Evolutionary conservation across 208 protist species (phyloP), one percentile per base, ranked within the genome.

Genomic region (Trypanosoma melophagium): DNA sequence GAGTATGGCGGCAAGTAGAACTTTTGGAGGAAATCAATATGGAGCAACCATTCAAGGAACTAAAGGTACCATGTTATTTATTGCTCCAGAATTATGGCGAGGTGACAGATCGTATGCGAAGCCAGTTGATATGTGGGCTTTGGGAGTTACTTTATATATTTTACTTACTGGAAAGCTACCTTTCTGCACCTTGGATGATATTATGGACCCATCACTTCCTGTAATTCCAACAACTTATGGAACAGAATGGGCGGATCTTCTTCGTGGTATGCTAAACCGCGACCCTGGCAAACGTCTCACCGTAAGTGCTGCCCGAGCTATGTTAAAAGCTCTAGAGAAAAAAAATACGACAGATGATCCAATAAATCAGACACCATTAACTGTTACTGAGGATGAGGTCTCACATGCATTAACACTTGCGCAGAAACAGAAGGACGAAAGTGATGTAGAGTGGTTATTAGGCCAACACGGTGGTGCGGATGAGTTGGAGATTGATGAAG

Each of bases 191-290:
- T 17, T 72, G 21, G 58, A 77, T 28, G 65, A 77, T 44, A 77
- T 77, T 38, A 52, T 71, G 58, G 35, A 77, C 28, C 49, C 62
- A 8, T 12, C 53, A 17, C 62, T 72, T 35, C 72, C 72, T 31
- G 45, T 31, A 2, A 76, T 76, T 41, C 70, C 70, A 7, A 76
- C 66, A 59, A 25, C 79, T 61, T 67, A 79, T 76, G 66, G 77
- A 64, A 41, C 77, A 77, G 71, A 77, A 60, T 69, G 73, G 72
- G 44, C 51, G 4, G 24, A 54, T 7, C 56, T 77, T 5, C 70
- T 93, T 12, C 55, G 54, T 82, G 81, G 84, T n/a, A 17, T 77
- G 40, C 38, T 77, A 17, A 14, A 77, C 17, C 72, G 72, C 38
- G 54, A 77, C 28, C 60, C 65, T 22, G 59, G 38, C 13, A 51